Evolutionary conservation across 1,139 yeast species (phyloP).

Genomic region (Lodderomyces margitis): DNA sequence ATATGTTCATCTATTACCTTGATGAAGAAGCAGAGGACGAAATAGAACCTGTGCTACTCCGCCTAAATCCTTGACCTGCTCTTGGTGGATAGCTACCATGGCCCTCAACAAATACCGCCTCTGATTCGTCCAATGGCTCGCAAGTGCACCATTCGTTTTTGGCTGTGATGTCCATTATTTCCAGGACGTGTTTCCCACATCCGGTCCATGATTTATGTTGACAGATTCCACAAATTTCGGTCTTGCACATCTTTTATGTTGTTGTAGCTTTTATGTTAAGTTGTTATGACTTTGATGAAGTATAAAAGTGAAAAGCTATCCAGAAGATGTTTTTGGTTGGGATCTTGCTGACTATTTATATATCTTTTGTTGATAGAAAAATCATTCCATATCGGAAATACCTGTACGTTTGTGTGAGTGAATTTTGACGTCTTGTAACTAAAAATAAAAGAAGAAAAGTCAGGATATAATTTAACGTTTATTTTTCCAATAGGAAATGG

Average conservation of each 20-base stretch:
- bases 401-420: neutral
- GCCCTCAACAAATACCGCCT: constrained; percentile 19
- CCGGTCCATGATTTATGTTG: constrained; percentile 40
- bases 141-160: constrained; percentile 43
- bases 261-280: neutral
- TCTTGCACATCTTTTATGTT: constrained; percentile 27
- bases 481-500: no score
- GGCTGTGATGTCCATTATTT: constrained; percentile 35
- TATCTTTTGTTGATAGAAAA: no score
- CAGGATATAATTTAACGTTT: no score
- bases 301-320: neutral
- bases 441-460: no score
- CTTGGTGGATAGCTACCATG: constrained; percentile 37
- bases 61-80: constrained; percentile 40
- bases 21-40: no score
- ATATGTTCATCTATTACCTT: no score
- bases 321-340: neutral
- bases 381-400: constrained; percentile 1
- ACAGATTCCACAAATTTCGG: constrained; percentile 39
- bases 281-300: no score
- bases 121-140: constrained; percentile 19
- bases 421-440: no score
- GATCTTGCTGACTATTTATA: neutral
- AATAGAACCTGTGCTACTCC: constrained; percentile 11
- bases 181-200: constrained; percentile 32